phyloP scores from a whole-genome alignment of 2,329 filamentous ascomycete genomes.

The Verticillium dahliae region DNA sequence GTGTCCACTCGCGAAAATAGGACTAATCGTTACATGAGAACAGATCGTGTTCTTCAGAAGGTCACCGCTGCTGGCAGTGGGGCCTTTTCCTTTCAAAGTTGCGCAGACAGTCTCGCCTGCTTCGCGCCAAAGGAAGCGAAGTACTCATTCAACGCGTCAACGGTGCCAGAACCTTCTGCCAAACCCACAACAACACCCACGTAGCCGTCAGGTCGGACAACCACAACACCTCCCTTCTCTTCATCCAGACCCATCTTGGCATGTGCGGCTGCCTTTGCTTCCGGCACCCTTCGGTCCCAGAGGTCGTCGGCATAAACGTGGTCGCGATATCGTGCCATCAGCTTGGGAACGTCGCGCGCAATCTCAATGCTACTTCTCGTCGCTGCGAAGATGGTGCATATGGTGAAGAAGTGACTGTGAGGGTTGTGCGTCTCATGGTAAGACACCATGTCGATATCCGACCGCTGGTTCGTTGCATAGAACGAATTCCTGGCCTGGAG shows the following conservation, averaged over 20 bases:
- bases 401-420: constrained; percentile 73
- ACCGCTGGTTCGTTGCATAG: constrained; percentile 57
- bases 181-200: constrained; percentile 70
- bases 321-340: constrained; percentile 70
- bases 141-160: constrained; percentile 76
- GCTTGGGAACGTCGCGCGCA: constrained; percentile 58
- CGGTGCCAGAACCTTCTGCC: constrained; percentile 69
- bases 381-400: constrained; percentile 69
- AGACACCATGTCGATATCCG: constrained; percentile 55
- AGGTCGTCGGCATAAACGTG: constrained; percentile 85
- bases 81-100: constrained; percentile 22
- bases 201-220: constrained; percentile 83
- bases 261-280: constrained; percentile 69
- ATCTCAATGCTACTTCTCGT: constrained; percentile 67
- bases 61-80: neutral
- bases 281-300: constrained; percentile 62
- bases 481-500: constrained; percentile 65
- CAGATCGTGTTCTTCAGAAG: neutral
- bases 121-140: constrained; percentile 69
- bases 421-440: constrained; percentile 82
- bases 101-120: constrained; percentile 31
- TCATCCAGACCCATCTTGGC: constrained; percentile 78
- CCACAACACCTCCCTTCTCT: constrained; percentile 69
- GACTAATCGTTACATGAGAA: neutral
- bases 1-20: neutral